Conservation (phyloP, 129 eudicot genomes). For the Tagetes patula region DNA sequence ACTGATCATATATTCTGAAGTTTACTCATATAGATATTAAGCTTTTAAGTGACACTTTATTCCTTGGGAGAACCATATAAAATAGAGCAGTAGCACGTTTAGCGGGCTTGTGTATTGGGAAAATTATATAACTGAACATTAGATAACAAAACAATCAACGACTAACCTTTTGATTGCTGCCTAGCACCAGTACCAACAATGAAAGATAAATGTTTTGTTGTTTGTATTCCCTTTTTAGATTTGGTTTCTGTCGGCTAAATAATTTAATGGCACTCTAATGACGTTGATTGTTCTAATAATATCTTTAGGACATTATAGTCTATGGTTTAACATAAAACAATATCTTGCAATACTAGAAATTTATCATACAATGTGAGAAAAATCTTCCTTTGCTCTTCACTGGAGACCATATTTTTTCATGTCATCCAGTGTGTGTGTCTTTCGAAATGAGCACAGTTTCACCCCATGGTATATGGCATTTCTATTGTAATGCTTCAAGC, state of each 20-base stretch:
- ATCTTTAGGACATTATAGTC: not conserved
- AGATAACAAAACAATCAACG: not conserved
- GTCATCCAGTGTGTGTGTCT: not conserved
- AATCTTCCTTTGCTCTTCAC: not conserved
- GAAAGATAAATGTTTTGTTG: constrained; percentile 7
- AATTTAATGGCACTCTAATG: not conserved
- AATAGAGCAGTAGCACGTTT: not conserved
- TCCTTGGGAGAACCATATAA: not conserved
- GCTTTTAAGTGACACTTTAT: not conserved
- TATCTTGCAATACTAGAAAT: not conserved
- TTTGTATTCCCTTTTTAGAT: not conserved
- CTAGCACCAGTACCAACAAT: not conserved
- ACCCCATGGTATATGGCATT: not conserved
- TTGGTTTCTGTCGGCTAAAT: not conserved
- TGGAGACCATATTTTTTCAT: not conserved
- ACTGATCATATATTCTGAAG: constrained; percentile 1
- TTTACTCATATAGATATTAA: not conserved
- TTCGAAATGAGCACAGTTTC: not conserved
- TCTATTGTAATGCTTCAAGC: not conserved
- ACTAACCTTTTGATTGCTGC: not conserved
- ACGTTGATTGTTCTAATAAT: not conserved
- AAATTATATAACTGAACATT: not conserved
- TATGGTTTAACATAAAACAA: not conserved
- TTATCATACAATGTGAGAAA: not conserved
- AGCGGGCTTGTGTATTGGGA: not conserved